A percentile compares a stretch with the other conserved stretches of the same genome.
phyloP scores from a whole-genome alignment of 306 rosid genomes.

The Cercis canadensis region DNA sequence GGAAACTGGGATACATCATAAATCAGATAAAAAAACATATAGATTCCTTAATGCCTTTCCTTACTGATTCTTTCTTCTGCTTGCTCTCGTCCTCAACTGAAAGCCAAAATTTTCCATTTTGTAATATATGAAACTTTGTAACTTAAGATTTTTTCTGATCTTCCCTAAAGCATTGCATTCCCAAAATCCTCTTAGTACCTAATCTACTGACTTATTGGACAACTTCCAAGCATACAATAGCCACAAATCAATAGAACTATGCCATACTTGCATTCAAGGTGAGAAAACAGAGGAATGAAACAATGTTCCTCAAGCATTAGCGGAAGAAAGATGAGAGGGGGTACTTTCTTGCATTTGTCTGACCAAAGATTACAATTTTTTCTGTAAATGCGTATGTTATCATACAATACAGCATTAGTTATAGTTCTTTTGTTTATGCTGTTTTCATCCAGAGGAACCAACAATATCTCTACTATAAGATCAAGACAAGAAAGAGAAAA shows the following conservation, averaged over 20 bases:
- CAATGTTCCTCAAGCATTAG: slow-evolving; percentile 7
- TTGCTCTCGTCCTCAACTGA: too few relatives aligned
- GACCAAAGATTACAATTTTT: slow-evolving; percentile 1
- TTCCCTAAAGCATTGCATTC: background rate
- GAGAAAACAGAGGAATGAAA: background rate
- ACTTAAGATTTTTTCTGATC: background rate
- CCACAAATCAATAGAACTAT: slow-evolving; percentile 26
- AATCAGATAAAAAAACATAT: background rate
- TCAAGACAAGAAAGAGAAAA: background rate
- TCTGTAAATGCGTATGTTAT: background rate
- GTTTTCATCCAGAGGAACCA: background rate
- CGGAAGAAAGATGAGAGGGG: background rate
- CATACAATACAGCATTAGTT: background rate
- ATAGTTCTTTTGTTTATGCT: background rate
- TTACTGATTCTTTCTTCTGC: too few relatives aligned
- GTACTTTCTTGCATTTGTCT: background rate
- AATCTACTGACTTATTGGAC: background rate
- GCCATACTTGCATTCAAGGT: slow-evolving; percentile 24
- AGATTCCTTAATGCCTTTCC: too few relatives aligned
- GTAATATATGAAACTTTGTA: background rate
- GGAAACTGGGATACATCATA: background rate
- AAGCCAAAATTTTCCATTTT: background rate
- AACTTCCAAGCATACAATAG: background rate
- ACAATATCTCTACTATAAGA: background rate
- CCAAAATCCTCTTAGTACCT: slow-evolving; percentile 4